Evolutionary conservation across 352 stramenopile genomes (phyloP).

Genomic region (Phytophthora sansomeana): DNA sequence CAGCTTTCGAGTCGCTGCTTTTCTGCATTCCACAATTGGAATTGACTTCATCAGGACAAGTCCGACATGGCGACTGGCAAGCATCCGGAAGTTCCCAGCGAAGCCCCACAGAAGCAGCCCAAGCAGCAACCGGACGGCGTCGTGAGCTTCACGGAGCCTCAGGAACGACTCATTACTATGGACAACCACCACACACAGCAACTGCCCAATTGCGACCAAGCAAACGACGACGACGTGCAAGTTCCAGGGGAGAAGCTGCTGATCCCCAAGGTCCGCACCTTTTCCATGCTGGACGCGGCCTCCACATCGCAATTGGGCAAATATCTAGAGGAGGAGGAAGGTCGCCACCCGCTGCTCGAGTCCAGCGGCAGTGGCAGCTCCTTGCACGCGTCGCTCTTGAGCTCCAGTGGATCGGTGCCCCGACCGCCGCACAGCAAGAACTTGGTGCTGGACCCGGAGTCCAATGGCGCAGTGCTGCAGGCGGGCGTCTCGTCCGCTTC

Average conservation of each 20-base stretch:
- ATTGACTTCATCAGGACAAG: slow-evolving; percentile 21
- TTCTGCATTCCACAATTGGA: slow-evolving; percentile 13
- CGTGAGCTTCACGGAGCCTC: slow-evolving; percentile 13
- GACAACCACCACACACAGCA: neutral
- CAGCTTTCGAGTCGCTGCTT: slow-evolving; percentile 4
- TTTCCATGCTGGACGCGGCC: slow-evolving; percentile 42
- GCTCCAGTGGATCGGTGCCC: slow-evolving; percentile 25
- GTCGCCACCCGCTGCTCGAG: slow-evolving; percentile 27
- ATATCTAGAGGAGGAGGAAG: slow-evolving; percentile 51
- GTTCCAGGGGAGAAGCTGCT: slow-evolving; percentile 30
- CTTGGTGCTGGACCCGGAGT: slow-evolving; percentile 52
- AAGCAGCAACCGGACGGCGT: slow-evolving; percentile 17
- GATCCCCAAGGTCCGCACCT: slow-evolving; percentile 50
- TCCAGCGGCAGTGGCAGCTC: slow-evolving; percentile 23
- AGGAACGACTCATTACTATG: slow-evolving; percentile 10
- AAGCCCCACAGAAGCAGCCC: slow-evolving; percentile 21
- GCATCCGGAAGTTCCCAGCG: slow-evolving; percentile 13
- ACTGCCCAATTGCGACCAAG: slow-evolving; percentile 24
- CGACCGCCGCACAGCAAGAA: slow-evolving; percentile 55
- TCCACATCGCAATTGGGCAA: slow-evolving; percentile 39
- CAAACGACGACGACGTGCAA: slow-evolving; percentile 20
- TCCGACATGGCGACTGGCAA: slow-evolving; percentile 34
- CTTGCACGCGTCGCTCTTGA: slow-evolving; percentile 30
- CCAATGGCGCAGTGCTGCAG: slow-evolving; percentile 55
- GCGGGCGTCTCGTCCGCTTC: slow-evolving; percentile 49